Percentiles rank a stretch among this genome's conserved stretches.
Evolutionary conservation across 192 early-diverging fungal genomes (phyloP).

Genomic region (Dissophora ornata): DNA sequence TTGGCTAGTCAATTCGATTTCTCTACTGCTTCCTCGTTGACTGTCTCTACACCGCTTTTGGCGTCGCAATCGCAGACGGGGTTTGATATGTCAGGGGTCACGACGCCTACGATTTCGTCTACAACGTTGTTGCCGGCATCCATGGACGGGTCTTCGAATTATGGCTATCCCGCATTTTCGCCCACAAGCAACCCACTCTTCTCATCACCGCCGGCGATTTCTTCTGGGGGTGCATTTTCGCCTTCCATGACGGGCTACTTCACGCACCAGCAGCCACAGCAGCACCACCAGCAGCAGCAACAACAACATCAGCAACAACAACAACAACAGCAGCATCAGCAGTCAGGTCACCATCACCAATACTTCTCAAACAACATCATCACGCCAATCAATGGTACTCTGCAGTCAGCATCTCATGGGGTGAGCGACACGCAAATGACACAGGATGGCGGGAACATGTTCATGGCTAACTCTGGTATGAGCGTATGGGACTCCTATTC

Average conservation of each 20-base stretch:
- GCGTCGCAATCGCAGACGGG: slow-evolving; percentile 36
- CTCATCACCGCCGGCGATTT: slow-evolving; percentile 35
- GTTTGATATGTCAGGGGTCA: slow-evolving; percentile 30
- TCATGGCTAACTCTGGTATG: slow-evolving; percentile 18
- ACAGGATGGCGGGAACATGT: slow-evolving; percentile 3
- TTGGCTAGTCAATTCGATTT: slow-evolving; percentile 23
- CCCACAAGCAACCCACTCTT: slow-evolving; percentile 39
- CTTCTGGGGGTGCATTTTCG: slow-evolving; percentile 31
- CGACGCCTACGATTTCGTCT: slow-evolving; percentile 24
- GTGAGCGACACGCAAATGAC: not conserved
- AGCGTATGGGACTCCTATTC: slow-evolving; percentile 25
- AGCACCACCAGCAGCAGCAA: slow-evolving; percentile 13
- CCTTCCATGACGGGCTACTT: slow-evolving; percentile 31
- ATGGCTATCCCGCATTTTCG: slow-evolving; percentile 31
- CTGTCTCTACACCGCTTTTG: slow-evolving; percentile 37
- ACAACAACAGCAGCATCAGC: slow-evolving; percentile 10
- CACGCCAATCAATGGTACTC: slow-evolving; percentile 7
- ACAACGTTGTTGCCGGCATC: slow-evolving; percentile 9
- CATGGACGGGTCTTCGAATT: slow-evolving; percentile 18
- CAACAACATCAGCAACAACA: slow-evolving; percentile 19
- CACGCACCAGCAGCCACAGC: slow-evolving; percentile 14
- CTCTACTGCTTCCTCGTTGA: not conserved
- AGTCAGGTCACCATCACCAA: slow-evolving; percentile 15
- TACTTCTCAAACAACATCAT: slow-evolving; percentile 30
- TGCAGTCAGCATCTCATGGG: not conserved